Evolutionary conservation across 2,329 filamentous ascomycete species (phyloP).

Genomic region (Paramyrothecium roridum): DNA sequence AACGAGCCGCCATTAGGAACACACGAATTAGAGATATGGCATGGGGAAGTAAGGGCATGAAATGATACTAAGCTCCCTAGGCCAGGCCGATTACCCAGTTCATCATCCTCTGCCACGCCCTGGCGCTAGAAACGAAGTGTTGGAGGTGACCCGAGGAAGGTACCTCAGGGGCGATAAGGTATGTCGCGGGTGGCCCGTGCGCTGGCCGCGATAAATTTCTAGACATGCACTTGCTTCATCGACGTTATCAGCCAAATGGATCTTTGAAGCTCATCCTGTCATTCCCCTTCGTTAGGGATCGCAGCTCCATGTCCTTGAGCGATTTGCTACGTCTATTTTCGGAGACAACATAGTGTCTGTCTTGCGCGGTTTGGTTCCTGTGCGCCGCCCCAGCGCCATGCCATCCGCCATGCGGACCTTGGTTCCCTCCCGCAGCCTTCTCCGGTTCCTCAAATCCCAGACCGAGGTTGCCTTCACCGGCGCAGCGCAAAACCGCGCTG

Average conservation of each 20-base stretch:
- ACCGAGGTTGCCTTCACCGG: conserved; percentile 57
- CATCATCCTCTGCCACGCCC: too few relatives aligned
- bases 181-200: not conserved
- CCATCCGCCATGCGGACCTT: conserved; percentile 37
- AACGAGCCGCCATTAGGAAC: too few relatives aligned
- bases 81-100: too few relatives aligned
- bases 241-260: not conserved
- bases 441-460: conserved; percentile 72
- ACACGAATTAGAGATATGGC: too few relatives aligned
- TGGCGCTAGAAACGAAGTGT: too few relatives aligned
- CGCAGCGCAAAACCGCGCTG: conserved; percentile 24
- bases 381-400: conserved; percentile 29
- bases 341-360: not conserved
- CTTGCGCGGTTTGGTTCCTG: not conserved
- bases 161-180: not conserved
- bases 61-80: too few relatives aligned
- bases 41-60: too few relatives aligned
- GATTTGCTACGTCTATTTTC: not conserved
- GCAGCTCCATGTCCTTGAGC: not conserved
- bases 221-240: not conserved
- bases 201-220: not conserved
- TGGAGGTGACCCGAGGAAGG: not conserved
- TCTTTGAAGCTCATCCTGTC: not conserved
- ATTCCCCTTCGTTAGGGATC: not conserved
- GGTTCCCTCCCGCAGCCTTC: conserved; percentile 54